Conservation (phyloP, 441 rosid genomes). For the Gossypium davidsonii region DNA sequence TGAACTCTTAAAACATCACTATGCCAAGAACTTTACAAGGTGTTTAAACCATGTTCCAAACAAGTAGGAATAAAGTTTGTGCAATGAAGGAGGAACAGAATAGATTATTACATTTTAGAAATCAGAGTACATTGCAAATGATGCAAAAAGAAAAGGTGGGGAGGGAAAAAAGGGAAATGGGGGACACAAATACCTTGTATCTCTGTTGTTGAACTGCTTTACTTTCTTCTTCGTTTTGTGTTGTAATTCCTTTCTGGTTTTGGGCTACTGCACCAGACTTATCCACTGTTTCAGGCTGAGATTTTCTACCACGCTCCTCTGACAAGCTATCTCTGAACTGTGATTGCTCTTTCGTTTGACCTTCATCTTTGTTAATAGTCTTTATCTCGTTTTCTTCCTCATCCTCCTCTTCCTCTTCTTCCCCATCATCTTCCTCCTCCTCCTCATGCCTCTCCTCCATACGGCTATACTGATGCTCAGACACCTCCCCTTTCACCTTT, state of each 20-base stretch:
- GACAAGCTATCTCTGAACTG: constrained; percentile 27
- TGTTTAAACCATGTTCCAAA: not conserved
- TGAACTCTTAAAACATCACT: not conserved
- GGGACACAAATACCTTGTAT: constrained; percentile 41
- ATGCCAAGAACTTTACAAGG: not conserved
- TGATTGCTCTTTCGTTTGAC: constrained; percentile 33
- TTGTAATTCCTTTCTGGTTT: constrained; percentile 29
- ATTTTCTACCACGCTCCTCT: constrained; percentile 39
- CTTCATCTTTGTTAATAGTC: constrained; percentile 30
- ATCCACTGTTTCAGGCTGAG: constrained; percentile 34
- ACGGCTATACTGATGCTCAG: constrained; percentile 39
- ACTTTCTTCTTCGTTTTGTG: constrained; percentile 42
- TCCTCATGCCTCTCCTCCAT: constrained; percentile 30
- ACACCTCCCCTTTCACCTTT: constrained; percentile 35
- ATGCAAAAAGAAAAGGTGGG: not conserved
- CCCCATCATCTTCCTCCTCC: constrained; percentile 22
- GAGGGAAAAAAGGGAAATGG: not conserved
- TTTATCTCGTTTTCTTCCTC: constrained; percentile 42
- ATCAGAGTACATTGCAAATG: not conserved
- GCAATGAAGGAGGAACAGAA: too few species aligned
- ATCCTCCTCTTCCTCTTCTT: constrained; percentile 32
- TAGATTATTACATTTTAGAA: too few species aligned
- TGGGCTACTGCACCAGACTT: constrained; percentile 28
- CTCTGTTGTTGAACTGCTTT: constrained; percentile 33
- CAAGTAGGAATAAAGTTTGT: not conserved